phyloP scores from a whole-genome alignment of 257 asterid species.

The Marsdenia floribunda region DNA sequence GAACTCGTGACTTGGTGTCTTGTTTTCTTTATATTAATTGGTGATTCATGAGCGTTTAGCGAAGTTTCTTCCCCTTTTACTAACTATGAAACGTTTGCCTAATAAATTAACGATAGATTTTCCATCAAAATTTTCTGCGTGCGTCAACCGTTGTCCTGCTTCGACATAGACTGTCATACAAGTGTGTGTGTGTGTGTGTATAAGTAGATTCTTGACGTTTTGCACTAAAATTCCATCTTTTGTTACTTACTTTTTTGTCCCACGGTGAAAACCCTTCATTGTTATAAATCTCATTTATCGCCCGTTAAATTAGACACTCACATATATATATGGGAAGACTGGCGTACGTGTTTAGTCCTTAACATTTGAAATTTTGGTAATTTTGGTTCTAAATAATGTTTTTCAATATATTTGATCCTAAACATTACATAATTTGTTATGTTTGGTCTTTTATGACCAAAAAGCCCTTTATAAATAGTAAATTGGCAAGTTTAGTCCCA shows the following conservation, averaged over 20 bases:
- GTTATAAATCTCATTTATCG: not conserved
- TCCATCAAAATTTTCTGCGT: not conserved
- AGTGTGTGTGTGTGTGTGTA: not conserved
- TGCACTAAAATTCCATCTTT: conserved; percentile 13
- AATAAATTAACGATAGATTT: not conserved
- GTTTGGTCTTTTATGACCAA: too few relatives aligned
- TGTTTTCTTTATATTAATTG: not conserved
- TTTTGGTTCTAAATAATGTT: too few relatives aligned
- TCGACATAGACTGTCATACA: conserved; percentile 18
- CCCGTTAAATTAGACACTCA: not conserved
- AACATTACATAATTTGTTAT: too few relatives aligned
- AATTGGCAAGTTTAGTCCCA: too few relatives aligned
- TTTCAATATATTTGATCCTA: too few relatives aligned
- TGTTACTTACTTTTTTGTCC: conserved; percentile 11
- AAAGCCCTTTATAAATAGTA: too few relatives aligned
- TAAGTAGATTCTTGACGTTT: conserved; percentile 9
- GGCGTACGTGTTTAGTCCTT: too few relatives aligned
- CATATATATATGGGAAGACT: not conserved
- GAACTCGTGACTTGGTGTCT: too few relatives aligned
- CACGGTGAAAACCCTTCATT: not conserved
- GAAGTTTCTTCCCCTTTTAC: not conserved
- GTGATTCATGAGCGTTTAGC: not conserved
- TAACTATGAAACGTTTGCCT: not conserved
- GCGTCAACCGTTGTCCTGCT: conserved; percentile 3
- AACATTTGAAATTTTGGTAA: too few relatives aligned